Evolutionary conservation across 768 basidiomycete species (phyloP).

Genomic region (Nidularia sp.): DNA sequence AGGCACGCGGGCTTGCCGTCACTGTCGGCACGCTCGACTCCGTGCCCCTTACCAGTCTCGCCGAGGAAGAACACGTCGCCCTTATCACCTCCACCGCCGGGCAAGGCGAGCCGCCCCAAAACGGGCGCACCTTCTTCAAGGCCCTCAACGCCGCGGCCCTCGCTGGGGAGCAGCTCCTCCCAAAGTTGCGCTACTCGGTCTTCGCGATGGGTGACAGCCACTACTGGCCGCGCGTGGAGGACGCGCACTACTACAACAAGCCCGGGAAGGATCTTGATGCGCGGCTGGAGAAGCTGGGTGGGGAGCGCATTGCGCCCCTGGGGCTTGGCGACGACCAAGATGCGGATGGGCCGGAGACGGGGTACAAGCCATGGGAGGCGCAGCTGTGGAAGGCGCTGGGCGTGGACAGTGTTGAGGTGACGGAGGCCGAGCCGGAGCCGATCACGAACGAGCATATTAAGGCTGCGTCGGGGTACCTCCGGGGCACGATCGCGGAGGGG

Average conservation of each 20-base stretch:
- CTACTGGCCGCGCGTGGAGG: slow-evolving; percentile 97
- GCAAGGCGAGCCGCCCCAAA: slow-evolving; percentile 97
- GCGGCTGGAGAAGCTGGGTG: slow-evolving; percentile 76
- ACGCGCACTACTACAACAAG: slow-evolving; percentile 98
- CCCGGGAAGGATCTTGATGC: slow-evolving; percentile 86
- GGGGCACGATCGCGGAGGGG: slow-evolving; percentile 94
- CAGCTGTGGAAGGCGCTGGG: slow-evolving; percentile 91
- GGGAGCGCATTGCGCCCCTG: slow-evolving; percentile 64
- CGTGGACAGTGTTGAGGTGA: slow-evolving; percentile 83
- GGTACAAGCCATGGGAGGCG: slow-evolving; percentile 96
- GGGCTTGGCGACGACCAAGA: slow-evolving; percentile 98
- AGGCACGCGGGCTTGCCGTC: slow-evolving; percentile 77
- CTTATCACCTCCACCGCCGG: slow-evolving; percentile 93
- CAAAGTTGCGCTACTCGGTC: slow-evolving; percentile 72
- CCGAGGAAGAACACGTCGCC: slow-evolving; percentile 71
- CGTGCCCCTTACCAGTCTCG: slow-evolving; percentile 68
- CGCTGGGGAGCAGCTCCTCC: slow-evolving; percentile 54
- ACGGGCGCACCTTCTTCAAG: slow-evolving; percentile 88
- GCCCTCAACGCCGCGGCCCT: slow-evolving; percentile 64
- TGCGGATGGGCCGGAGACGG: slow-evolving; percentile 92
- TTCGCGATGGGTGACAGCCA: slow-evolving; percentile 98
- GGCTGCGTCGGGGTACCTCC: slow-evolving; percentile 88
- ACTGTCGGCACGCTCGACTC: slow-evolving; percentile 80
- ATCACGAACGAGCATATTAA: slow-evolving; percentile 99
- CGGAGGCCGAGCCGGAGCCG: slow-evolving; percentile 90